phyloP scores from a whole-genome alignment of 257 asterid species.

The Solanum ossicruentum region DNA sequence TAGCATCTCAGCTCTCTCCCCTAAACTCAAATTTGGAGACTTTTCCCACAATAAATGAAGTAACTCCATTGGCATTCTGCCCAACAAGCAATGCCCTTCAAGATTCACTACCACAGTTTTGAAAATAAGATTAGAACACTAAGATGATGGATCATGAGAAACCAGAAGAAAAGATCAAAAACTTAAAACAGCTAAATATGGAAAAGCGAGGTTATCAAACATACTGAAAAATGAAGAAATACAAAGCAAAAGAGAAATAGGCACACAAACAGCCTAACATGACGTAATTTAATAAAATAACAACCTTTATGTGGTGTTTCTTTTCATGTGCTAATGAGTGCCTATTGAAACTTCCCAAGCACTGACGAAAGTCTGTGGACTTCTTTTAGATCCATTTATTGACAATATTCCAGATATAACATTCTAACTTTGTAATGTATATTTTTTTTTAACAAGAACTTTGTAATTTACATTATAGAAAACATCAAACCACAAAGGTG shows the following conservation, averaged over 20 bases:
- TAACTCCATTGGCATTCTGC: constrained; percentile 79
- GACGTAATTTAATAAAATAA: background rate
- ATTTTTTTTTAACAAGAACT: background rate
- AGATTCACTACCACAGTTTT: constrained; percentile 39
- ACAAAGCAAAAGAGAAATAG: background rate
- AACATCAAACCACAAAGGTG: background rate
- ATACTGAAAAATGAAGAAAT: background rate
- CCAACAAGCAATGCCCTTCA: constrained; percentile 71
- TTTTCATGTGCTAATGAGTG: background rate
- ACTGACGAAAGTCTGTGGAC: background rate
- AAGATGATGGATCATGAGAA: background rate
- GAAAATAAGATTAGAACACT: constrained; percentile 8
- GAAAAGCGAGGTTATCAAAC: background rate
- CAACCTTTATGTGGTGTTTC: background rate
- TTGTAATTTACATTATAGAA: background rate
- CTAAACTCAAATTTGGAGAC: constrained; percentile 64
- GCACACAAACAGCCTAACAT: background rate
- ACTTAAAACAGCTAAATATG: background rate
- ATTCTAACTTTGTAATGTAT: background rate
- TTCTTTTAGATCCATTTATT: background rate
- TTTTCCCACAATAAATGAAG: constrained; percentile 77
- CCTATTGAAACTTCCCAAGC: background rate
- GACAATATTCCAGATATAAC: background rate
- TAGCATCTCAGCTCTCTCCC: constrained; percentile 80
- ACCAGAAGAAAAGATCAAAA: background rate